These are phyloP conservation scores for Avicennia marina DNA, from an alignment of 257 asterid species.

Conservation along the genomic window DNA sequence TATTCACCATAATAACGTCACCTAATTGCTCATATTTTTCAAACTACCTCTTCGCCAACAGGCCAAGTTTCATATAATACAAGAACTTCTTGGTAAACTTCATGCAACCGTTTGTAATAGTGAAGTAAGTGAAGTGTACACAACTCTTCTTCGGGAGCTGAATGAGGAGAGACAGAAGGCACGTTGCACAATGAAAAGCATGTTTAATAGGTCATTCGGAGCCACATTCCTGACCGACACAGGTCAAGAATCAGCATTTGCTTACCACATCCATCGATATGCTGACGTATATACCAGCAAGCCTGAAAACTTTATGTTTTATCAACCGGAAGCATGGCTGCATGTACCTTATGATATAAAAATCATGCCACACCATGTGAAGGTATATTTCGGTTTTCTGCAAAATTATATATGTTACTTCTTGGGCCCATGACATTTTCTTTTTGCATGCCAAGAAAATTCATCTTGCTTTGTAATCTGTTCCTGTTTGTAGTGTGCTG, in stretches of 20 bases:
- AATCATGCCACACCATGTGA: constrained; percentile 96
- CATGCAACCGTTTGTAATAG: constrained; percentile 61
- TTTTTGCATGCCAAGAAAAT: neutral
- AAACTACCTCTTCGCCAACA: constrained; percentile 21
- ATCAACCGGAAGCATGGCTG: constrained; percentile 93
- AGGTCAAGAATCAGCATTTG: constrained; percentile 91
- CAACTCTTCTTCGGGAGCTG: constrained; percentile 66
- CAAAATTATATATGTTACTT: constrained; percentile 7
- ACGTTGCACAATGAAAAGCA: constrained; percentile 63
- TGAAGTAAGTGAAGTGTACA: constrained; percentile 48
- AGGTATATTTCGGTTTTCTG: constrained; percentile 42
- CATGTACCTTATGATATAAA: constrained; percentile 90
- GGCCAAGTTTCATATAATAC: constrained; percentile 90
- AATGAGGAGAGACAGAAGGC: constrained; percentile 80
- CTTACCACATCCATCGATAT: constrained; percentile 88
- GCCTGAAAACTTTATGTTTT: constrained; percentile 85
- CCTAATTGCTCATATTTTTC: constrained; percentile 9
- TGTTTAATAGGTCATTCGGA: constrained; percentile 89
- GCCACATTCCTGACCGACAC: constrained; percentile 91
- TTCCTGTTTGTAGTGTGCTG: neutral
- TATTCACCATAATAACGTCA: neutral
- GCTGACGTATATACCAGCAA: constrained; percentile 97
- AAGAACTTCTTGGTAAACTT: constrained; percentile 86
- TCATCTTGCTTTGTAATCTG: neutral
- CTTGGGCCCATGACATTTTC: neutral